Conservation (phyloP, 164 flowering plant genomes). For the Stephania yunnanensis region DNA sequence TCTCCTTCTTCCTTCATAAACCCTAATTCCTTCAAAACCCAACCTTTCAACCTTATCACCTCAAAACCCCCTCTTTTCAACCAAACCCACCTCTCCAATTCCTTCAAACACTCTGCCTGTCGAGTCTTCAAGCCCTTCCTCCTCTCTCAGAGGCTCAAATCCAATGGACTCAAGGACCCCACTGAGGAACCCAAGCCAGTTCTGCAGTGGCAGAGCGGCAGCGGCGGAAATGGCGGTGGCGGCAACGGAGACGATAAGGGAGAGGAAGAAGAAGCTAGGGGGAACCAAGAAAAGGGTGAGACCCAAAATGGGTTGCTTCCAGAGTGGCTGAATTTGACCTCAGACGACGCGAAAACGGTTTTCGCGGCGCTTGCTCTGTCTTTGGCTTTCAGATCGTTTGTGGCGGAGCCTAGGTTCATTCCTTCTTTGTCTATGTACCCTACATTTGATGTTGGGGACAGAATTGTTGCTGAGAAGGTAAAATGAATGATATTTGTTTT, state of each 20-base stretch:
- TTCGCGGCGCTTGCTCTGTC: conserved; percentile 74
- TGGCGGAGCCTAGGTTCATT: conserved; percentile 93
- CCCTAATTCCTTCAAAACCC: conserved; percentile 24
- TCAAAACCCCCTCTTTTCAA: conserved; percentile 13
- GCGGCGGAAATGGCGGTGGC: conserved; percentile 25
- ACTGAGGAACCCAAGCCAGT: conserved; percentile 42
- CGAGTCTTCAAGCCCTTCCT: conserved; percentile 14
- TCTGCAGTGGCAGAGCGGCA: conserved; percentile 16
- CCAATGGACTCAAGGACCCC: conserved; percentile 43
- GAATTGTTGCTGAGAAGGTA: conserved; percentile 96
- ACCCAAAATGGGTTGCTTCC: conserved; percentile 44
- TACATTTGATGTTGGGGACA: conserved; percentile 91
- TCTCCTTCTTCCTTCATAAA: conserved; percentile 14
- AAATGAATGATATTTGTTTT: background rate
- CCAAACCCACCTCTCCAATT: conserved; percentile 20
- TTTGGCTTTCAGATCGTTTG: conserved; percentile 72
- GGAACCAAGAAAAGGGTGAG: conserved; percentile 30
- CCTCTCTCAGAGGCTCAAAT: conserved; percentile 23
- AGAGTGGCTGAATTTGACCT: conserved; percentile 66
- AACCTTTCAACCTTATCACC: conserved; percentile 14
- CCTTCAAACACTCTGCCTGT: conserved; percentile 16
- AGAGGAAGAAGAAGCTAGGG: conserved; percentile 45
- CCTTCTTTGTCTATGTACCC: conserved; percentile 99
- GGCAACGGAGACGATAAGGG: conserved; percentile 47
- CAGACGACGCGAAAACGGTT: conserved; percentile 83